Evolutionary conservation across 1,284 basidiomycete species (phyloP).

Genomic region (Cerioporus squamosus): DNA sequence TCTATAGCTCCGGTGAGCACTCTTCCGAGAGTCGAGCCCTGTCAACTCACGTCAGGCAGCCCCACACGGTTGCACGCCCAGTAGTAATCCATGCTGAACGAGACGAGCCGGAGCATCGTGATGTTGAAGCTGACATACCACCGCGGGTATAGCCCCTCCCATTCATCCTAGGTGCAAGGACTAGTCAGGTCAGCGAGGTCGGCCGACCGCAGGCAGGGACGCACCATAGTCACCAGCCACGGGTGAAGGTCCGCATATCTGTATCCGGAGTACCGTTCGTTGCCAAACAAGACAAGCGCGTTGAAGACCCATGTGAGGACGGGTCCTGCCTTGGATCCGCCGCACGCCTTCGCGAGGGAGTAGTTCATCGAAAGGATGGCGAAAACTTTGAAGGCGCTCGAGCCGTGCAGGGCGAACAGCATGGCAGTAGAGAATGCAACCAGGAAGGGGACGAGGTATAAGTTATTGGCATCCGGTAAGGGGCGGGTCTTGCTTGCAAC

Average conservation of each 20-base stretch:
- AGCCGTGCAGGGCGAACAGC: slow-evolving; percentile 84
- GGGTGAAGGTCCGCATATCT: slow-evolving; percentile 63
- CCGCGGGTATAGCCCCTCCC: slow-evolving; percentile 75
- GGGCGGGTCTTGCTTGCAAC: background rate
- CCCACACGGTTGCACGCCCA: slow-evolving; percentile 66
- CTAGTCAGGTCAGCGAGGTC: slow-evolving; percentile 32
- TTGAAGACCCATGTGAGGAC: slow-evolving; percentile 81
- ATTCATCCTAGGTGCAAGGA: slow-evolving; percentile 60
- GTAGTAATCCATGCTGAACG: slow-evolving; percentile 91
- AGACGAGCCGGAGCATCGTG: slow-evolving; percentile 93
- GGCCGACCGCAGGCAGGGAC: slow-evolving; percentile 26
- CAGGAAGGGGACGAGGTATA: slow-evolving; percentile 34
- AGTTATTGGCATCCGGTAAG: slow-evolving; percentile 1
- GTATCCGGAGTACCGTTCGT: slow-evolving; percentile 83
- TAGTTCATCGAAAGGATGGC: slow-evolving; percentile 78
- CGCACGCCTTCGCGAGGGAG: slow-evolving; percentile 54
- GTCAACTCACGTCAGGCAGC: slow-evolving; percentile 47
- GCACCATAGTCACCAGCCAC: slow-evolving; percentile 56
- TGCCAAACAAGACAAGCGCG: slow-evolving; percentile 73
- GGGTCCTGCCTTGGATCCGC: slow-evolving; percentile 49
- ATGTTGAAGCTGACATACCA: slow-evolving; percentile 98
- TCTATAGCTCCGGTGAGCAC: slow-evolving; percentile 30
- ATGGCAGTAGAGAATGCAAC: slow-evolving; percentile 61
- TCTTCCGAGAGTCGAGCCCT: background rate
- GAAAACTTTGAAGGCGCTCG: slow-evolving; percentile 83